Percentiles rank a stretch among this genome's conserved stretches.
phyloP scores from a whole-genome alignment of 306 rosid species.

The Vigna unguiculata region DNA sequence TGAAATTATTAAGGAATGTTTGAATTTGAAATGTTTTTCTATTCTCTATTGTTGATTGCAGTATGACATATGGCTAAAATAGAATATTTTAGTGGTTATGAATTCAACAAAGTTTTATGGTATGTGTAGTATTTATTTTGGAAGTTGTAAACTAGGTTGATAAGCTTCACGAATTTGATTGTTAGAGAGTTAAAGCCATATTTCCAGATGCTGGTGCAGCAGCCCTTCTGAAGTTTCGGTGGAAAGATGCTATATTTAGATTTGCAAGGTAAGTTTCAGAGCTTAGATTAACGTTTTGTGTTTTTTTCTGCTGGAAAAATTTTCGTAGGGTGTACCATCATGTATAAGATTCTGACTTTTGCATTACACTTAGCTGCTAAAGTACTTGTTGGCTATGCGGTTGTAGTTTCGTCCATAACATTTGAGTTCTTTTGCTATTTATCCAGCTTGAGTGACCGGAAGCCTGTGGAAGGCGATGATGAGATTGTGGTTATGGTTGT shows the following conservation, averaged over 20 bases:
- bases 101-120: constrained; percentile 2
- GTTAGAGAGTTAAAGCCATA: constrained; percentile 86
- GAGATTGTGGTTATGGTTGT: constrained; percentile 95
- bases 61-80: no score
- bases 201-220: constrained; percentile 99
- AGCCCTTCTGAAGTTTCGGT: constrained; percentile 83
- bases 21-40: constrained; percentile 11
- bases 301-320: constrained; percentile 26
- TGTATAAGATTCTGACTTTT: constrained; percentile 28
- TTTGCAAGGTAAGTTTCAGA: constrained; percentile 76
- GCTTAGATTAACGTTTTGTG: constrained; percentile 6
- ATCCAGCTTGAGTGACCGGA: constrained; percentile 90
- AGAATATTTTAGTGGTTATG: not conserved
- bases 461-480: constrained; percentile 80
- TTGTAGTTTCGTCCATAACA: not conserved
- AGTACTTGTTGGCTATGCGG: constrained; percentile 39
- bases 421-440: constrained; percentile 27
- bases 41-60: constrained; percentile 1
- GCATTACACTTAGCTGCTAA: constrained; percentile 6
- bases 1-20: constrained; percentile 32
- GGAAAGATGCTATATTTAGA: constrained; percentile 86
- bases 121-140: constrained; percentile 11
- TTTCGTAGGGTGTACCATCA: constrained; percentile 3
- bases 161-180: constrained; percentile 52
- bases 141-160: constrained; percentile 33